phyloP scores from a whole-genome alignment of 2,329 filamentous ascomycete genomes.

The Colletotrichum sp. region DNA sequence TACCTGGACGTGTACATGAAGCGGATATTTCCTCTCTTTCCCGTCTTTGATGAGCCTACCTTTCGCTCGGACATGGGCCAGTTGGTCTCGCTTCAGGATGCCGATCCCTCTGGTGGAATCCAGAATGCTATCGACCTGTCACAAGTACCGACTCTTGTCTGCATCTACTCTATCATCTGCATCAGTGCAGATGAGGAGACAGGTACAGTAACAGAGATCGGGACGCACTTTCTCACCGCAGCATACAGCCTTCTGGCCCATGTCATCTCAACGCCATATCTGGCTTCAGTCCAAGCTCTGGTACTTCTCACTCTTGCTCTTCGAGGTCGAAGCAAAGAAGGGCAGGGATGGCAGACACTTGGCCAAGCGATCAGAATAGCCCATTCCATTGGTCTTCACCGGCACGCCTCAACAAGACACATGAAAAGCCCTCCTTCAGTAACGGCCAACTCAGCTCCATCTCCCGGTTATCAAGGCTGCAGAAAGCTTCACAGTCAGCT shows the following conservation, averaged over 20 bases:
- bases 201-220: constrained; percentile 4
- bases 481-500: constrained; percentile 52
- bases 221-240: constrained; percentile 17
- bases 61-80: constrained; percentile 17
- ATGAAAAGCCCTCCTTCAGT: not conserved
- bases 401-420: constrained; percentile 1
- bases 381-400: constrained; percentile 29
- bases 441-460: not conserved
- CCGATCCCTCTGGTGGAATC: not conserved
- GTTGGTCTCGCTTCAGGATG: not conserved
- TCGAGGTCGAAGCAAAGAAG: constrained; percentile 25
- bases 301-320: constrained; percentile 23
- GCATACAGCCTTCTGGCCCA: constrained; percentile 25
- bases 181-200: constrained; percentile 24
- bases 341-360: constrained; percentile 28
- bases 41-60: constrained; percentile 19
- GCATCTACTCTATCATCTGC: constrained; percentile 22
- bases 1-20: constrained; percentile 23
- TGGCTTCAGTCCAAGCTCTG: constrained; percentile 25
- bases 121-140: not conserved
- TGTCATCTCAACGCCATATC: constrained; percentile 22
- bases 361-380: constrained; percentile 29
- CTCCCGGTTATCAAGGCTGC: constrained; percentile 25
- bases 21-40: constrained; percentile 25
- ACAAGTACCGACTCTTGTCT: constrained; percentile 9